These are phyloP conservation scores for Protomyces inouyei DNA, from an alignment of 1,139 yeast genomes.

Conservation along the genomic window DNA sequence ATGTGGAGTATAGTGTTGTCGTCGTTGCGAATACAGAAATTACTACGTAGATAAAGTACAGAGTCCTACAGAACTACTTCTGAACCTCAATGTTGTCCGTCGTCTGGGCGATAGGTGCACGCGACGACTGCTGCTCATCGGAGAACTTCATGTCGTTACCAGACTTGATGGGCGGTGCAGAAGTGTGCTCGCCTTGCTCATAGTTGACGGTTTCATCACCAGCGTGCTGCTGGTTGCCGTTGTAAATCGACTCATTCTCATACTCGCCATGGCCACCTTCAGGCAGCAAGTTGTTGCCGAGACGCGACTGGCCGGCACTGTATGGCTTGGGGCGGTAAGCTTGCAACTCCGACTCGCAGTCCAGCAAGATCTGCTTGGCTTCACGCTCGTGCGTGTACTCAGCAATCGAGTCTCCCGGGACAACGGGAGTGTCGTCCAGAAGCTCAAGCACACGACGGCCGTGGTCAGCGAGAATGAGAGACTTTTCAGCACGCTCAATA, in stretches of 20 bases:
- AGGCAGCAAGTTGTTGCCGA: constrained; percentile 22
- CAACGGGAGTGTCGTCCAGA: constrained; percentile 76
- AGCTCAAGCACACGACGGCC: constrained; percentile 80
- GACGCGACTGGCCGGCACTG: constrained; percentile 21
- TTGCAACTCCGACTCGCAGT: constrained; percentile 31
- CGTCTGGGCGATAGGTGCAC: constrained; percentile 20
- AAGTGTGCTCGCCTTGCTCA: constrained; percentile 21
- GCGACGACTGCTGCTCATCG: constrained; percentile 18
- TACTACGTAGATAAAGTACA: not conserved
- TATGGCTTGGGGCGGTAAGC: constrained; percentile 29
- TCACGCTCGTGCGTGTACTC: constrained; percentile 30
- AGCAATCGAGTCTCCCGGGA: constrained; percentile 63
- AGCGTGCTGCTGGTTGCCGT: constrained; percentile 19
- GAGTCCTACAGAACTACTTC: not conserved
- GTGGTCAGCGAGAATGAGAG: constrained; percentile 81
- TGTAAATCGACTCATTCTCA: constrained; percentile 24
- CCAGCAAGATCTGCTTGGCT: constrained; percentile 30
- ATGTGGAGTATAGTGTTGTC: too few relatives aligned
- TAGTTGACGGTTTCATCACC: constrained; percentile 5
- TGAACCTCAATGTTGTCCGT: too few relatives aligned
- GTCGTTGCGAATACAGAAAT: not conserved
- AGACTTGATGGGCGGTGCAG: constrained; percentile 18
- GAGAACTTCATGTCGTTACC: constrained; percentile 22
- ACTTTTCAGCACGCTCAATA: constrained; percentile 77
- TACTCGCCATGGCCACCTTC: constrained; percentile 16